Conservation (phyloP, 2,329 filamentous ascomycete genomes). For the Mycosphaerella sp. region DNA sequence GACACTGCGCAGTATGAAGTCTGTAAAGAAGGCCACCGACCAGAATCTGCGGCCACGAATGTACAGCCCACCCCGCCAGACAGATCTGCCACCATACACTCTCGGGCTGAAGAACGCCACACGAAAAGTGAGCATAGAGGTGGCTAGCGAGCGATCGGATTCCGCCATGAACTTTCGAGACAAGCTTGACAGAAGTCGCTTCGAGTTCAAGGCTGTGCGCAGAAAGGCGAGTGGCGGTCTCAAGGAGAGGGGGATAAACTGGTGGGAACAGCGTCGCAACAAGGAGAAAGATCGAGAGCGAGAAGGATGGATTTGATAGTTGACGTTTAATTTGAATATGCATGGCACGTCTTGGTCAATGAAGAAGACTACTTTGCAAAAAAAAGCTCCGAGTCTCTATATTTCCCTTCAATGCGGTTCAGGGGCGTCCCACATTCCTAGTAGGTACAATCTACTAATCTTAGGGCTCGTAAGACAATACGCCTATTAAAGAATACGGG, state of each 20-base stretch:
- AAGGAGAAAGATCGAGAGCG: constrained; percentile 16
- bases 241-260: constrained; percentile 23
- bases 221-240: constrained; percentile 27
- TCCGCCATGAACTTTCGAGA: constrained; percentile 26
- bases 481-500: too few species aligned
- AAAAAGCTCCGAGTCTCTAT: too few species aligned
- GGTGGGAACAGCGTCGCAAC: constrained; percentile 23
- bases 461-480: too few species aligned
- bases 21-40: constrained; percentile 12
- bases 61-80: constrained; percentile 1
- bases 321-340: constrained; percentile 1
- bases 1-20: constrained; percentile 19
- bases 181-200: constrained; percentile 30
- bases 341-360: not conserved
- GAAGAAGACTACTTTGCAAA: not conserved
- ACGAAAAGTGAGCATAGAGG: constrained; percentile 18
- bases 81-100: constrained; percentile 22
- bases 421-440: too few species aligned
- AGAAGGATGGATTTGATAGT: constrained; percentile 27
- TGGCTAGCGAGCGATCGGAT: constrained; percentile 17
- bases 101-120: constrained; percentile 24
- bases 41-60: constrained; percentile 11
- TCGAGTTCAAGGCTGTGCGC: constrained; percentile 33
- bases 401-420: too few species aligned
- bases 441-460: too few species aligned